Percentiles rank a stretch among this genome's conserved stretches.
These are phyloP conservation scores for Ogataea corticis DNA, from an alignment of 805 yeast species.

Conservation along the genomic window DNA sequence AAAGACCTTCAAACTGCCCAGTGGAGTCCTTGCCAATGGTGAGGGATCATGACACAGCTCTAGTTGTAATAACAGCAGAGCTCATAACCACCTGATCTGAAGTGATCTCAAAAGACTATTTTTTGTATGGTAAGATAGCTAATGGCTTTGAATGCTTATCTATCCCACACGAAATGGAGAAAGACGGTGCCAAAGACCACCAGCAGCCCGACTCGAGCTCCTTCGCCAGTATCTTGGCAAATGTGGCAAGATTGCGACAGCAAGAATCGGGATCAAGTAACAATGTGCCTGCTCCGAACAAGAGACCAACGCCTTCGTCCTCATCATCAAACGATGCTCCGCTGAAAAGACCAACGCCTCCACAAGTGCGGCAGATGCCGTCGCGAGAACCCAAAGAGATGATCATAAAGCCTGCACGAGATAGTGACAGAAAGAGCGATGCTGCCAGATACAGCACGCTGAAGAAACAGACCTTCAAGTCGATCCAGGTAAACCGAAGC, in stretches of 20 bases:
- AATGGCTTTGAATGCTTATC: background rate
- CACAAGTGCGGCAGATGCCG: slow-evolving; percentile 5
- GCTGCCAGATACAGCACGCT: slow-evolving; percentile 19
- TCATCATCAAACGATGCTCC: background rate
- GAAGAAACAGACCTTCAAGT: slow-evolving; percentile 28
- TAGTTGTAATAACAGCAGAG: too few relatives aligned
- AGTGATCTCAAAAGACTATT: too few relatives aligned
- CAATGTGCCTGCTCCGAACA: background rate
- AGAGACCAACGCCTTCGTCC: too few relatives aligned
- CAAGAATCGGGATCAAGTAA: slow-evolving; percentile 24
- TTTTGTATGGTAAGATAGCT: background rate
- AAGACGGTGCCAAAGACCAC: background rate
- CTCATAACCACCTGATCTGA: background rate
- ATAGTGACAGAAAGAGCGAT: slow-evolving; percentile 15
- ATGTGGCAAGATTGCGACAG: slow-evolving; percentile 62
- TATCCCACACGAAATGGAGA: background rate
- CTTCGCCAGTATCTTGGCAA: slow-evolving; percentile 68
- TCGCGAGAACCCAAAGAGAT: slow-evolving; percentile 8
- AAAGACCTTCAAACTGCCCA: too few relatives aligned
- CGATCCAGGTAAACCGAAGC: slow-evolving; percentile 58
- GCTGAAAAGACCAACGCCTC: background rate
- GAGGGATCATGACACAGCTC: too few relatives aligned
- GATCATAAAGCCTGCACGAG: slow-evolving; percentile 19
- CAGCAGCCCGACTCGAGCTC: slow-evolving; percentile 47
- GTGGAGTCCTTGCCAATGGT: too few relatives aligned